Evolutionary conservation across 345 rosid genomes (phyloP).

Genomic region (Linum usitatissimum): DNA sequence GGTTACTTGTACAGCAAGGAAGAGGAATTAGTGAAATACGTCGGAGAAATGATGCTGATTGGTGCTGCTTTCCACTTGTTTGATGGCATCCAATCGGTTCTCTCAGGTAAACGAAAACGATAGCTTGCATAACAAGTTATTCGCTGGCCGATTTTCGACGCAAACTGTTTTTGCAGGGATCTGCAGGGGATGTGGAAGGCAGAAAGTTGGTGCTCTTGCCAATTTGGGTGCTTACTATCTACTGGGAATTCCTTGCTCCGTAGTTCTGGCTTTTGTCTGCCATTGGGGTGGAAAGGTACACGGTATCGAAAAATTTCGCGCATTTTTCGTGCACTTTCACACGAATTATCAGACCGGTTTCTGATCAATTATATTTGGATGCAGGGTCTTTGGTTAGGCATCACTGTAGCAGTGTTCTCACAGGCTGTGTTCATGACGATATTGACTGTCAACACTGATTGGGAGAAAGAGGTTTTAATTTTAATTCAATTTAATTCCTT

Average conservation of each 20-base stretch:
- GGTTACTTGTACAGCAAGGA: slow-evolving; percentile 30
- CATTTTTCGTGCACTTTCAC: too few relatives aligned
- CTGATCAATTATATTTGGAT: too few relatives aligned
- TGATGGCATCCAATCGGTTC: slow-evolving; percentile 27
- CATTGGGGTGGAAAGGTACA: slow-evolving; percentile 17
- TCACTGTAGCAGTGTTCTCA: slow-evolving; percentile 4
- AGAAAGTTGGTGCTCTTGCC: slow-evolving; percentile 25
- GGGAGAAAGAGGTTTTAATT: slow-evolving; percentile 20
- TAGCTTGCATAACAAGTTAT: background rate
- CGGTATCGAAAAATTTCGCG: too few relatives aligned
- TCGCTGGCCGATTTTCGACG: background rate
- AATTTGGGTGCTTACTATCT: slow-evolving; percentile 33
- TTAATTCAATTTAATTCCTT: too few relatives aligned
- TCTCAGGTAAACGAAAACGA: slow-evolving; percentile 24
- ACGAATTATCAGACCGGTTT: too few relatives aligned
- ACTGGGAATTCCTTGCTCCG: slow-evolving; percentile 19
- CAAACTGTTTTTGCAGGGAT: slow-evolving; percentile 13
- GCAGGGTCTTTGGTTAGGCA: slow-evolving; percentile 29
- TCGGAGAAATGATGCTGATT: slow-evolving; percentile 24
- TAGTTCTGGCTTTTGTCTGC: slow-evolving; percentile 23
- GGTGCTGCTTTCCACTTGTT: slow-evolving; percentile 20
- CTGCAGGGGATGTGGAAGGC: slow-evolving; percentile 42
- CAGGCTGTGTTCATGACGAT: slow-evolving; percentile 20
- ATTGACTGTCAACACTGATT: slow-evolving; percentile 10
- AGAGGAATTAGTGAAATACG: slow-evolving; percentile 28